These are phyloP conservation scores for Skeletonema menzelii DNA, from an alignment of 108 stramenopile genomes.

Conservation along the genomic window DNA sequence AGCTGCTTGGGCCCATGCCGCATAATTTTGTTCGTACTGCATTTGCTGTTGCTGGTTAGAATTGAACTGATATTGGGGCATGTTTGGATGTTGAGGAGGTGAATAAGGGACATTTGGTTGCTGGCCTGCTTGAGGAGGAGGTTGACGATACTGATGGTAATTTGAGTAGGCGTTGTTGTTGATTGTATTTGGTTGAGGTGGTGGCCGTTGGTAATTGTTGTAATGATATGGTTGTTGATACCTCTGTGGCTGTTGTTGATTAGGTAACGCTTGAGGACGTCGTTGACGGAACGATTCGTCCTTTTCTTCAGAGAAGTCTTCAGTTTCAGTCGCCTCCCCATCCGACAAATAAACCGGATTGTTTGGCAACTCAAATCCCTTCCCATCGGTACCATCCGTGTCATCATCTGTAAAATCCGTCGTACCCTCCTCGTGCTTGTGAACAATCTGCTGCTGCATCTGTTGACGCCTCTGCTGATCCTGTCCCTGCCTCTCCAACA, in stretches of 20 bases:
- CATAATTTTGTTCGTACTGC: conserved; percentile 43
- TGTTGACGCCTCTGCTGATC: conserved; percentile 40
- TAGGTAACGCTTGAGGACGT: conserved; percentile 10
- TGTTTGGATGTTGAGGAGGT: conserved; percentile 13
- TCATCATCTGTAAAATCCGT: conserved; percentile 56
- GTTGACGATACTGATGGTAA: conserved; percentile 35
- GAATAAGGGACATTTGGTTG: conserved; percentile 21
- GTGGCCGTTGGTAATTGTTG: conserved; percentile 26
- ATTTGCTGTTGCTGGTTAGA: conserved; percentile 37
- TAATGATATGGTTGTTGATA: conserved; percentile 13
- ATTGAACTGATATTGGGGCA: conserved; percentile 22
- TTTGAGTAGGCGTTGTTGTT: conserved; percentile 25
- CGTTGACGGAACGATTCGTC: conserved; percentile 17
- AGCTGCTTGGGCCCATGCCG: conserved; percentile 44
- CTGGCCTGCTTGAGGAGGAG: conserved; percentile 20
- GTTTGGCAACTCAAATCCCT: conserved; percentile 82
- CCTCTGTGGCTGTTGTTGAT: conserved; percentile 12
- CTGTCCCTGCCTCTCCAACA: conserved; percentile 29
- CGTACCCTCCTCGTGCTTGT: conserved; percentile 37
- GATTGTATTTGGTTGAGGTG: background rate
- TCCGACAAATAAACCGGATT: conserved; percentile 85
- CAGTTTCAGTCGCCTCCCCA: conserved; percentile 54
- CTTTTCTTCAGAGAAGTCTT: conserved; percentile 41
- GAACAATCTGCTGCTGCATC: conserved; percentile 22
- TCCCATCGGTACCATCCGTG: conserved; percentile 62